phyloP scores from a whole-genome alignment of 2,329 filamentous ascomycete species.

The Bipolaris cookei region DNA sequence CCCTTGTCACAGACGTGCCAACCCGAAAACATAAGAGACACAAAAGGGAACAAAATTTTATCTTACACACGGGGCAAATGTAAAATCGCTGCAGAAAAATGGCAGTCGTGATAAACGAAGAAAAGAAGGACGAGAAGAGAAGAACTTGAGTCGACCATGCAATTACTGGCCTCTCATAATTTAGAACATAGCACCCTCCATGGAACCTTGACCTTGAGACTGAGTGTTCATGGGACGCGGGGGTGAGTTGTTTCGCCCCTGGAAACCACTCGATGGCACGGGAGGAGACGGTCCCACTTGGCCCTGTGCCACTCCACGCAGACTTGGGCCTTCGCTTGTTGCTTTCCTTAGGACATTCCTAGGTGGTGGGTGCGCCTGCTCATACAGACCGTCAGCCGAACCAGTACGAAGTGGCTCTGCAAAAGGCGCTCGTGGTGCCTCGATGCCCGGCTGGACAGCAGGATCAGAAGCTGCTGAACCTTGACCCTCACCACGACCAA shows the following conservation, averaged over 20 bases:
- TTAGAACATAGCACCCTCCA: slow-evolving; percentile 49
- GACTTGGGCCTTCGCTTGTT: slow-evolving; percentile 58
- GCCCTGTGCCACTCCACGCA: slow-evolving; percentile 52
- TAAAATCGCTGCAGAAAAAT: slow-evolving; percentile 15
- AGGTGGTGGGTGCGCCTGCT: slow-evolving; percentile 37
- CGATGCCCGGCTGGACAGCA: slow-evolving; percentile 46
- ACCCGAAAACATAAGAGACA: slow-evolving; percentile 18
- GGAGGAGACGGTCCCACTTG: slow-evolving; percentile 36
- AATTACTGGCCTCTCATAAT: background rate
- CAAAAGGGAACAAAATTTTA: slow-evolving; percentile 15
- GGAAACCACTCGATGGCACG: slow-evolving; percentile 35
- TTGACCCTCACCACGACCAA: slow-evolving; percentile 48
- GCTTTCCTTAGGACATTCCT: slow-evolving; percentile 56
- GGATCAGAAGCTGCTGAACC: slow-evolving; percentile 40
- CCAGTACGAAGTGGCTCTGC: slow-evolving; percentile 49
- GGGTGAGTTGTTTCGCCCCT: slow-evolving; percentile 39
- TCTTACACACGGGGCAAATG: background rate
- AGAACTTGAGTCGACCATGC: background rate
- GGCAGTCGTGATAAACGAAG: slow-evolving; percentile 5
- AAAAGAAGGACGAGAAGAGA: background rate
- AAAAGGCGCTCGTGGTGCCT: slow-evolving; percentile 41
- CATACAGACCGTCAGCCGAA: slow-evolving; percentile 54
- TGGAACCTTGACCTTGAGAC: slow-evolving; percentile 27
- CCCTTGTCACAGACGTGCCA: slow-evolving; percentile 25
- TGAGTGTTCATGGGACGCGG: slow-evolving; percentile 15